These are phyloP conservation scores for Piper betle DNA, from an alignment of 164 flowering plant genomes.

Conservation along the genomic window DNA sequence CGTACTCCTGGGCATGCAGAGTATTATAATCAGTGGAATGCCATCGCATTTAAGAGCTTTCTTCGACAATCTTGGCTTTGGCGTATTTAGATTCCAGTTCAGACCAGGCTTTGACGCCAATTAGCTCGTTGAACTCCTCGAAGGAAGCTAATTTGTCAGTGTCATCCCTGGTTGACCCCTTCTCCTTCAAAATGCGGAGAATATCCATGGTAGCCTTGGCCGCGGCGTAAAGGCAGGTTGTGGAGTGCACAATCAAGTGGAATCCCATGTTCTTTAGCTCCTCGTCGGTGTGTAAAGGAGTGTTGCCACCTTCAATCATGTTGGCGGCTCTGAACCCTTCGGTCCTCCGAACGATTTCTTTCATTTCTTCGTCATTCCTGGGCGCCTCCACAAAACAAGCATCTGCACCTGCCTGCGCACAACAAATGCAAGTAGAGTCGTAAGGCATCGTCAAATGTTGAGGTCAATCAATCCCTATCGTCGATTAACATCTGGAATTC, in stretches of 20 bases:
- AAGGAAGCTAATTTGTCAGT: constrained; percentile 15
- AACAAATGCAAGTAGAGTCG: too few relatives aligned
- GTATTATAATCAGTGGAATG: too few relatives aligned
- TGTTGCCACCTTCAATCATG: constrained; percentile 26
- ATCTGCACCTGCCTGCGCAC: constrained; percentile 23
- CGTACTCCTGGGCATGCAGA: too few relatives aligned
- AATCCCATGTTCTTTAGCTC: constrained; percentile 24
- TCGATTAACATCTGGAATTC: too few relatives aligned
- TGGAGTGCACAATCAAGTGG: constrained; percentile 13
- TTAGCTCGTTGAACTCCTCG: constrained; percentile 17
- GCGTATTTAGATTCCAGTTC: constrained; percentile 13
- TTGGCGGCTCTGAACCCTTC: constrained; percentile 14
- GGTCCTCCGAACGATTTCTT: constrained; percentile 12
- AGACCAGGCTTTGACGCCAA: constrained; percentile 16
- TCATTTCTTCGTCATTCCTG: constrained; percentile 17
- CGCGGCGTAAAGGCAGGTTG: constrained; percentile 16
- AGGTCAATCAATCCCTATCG: too few relatives aligned
- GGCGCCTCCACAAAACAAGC: constrained; percentile 26
- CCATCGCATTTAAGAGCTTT: not conserved
- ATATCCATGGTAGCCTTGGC: constrained; percentile 15
- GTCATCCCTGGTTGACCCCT: constrained; percentile 13
- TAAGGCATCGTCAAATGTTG: not conserved
- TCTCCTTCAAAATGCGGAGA: constrained; percentile 16
- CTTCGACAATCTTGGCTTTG: constrained; percentile 3
- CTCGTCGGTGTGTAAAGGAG: constrained; percentile 21